These are phyloP conservation scores for Apophysomyces variabilis DNA, from an alignment of 371 early-diverging fungal genomes.

Conservation along the genomic window DNA sequence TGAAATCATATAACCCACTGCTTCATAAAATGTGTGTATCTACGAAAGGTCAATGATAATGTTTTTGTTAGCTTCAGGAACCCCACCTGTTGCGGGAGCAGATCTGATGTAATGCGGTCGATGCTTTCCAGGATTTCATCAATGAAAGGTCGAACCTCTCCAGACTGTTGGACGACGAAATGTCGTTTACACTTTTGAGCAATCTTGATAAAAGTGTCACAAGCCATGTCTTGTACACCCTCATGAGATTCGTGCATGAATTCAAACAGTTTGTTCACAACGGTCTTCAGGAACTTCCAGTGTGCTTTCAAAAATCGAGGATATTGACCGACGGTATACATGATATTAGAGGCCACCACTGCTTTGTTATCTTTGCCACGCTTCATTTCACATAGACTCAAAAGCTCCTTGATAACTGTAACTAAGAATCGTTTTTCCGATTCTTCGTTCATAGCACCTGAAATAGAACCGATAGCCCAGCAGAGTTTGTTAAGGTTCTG, in stretches of 20 bases:
- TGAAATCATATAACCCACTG: conserved; percentile 94
- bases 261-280: conserved; percentile 99
- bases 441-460: conserved; percentile 96
- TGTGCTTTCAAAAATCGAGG: conserved; percentile 98
- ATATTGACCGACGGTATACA: conserved; percentile 99
- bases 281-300: conserved; percentile 99
- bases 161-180: conserved; percentile 88
- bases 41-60: conserved; percentile 20
- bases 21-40: conserved; percentile 96
- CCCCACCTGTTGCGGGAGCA: conserved; percentile 83
- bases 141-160: conserved; percentile 88
- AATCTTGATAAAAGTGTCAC: conserved; percentile 99
- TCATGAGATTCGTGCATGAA: conserved; percentile 99
- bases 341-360: conserved; percentile 99
- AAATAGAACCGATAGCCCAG: conserved; percentile 99
- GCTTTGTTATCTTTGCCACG: conserved; percentile 99
- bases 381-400: conserved; percentile 93
- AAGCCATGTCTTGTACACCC: conserved; percentile 99
- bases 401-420: conserved; percentile 95
- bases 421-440: conserved; percentile 98
- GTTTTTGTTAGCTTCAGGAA: background rate
- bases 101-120: conserved; percentile 82
- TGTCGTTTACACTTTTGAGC: conserved; percentile 96
- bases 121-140: conserved; percentile 90
- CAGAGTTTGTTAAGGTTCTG: conserved; percentile 97